Base-by-base conservation (phyloP, 164 flowering plant genomes). In the Litsea cubeba region DNA sequence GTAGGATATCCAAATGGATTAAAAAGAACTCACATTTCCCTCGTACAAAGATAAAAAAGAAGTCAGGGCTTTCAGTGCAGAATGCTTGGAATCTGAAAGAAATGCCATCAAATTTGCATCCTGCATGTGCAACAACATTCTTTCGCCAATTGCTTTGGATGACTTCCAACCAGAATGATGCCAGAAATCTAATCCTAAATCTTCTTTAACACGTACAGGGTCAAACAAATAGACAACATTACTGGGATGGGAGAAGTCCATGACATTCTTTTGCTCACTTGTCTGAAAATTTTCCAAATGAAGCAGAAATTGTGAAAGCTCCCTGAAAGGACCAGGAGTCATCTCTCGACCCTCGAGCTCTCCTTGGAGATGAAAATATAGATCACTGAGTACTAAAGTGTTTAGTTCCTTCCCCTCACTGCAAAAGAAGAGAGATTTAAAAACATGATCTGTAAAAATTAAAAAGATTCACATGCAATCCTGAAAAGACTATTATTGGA, bases 341-440 rank as follows among this genome's bases (percentile, higher is more conserved):
- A 90, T 86, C 75, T 79, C 77, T 64, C 97, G 97, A 35, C 96
- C 98, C 79, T 92, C 92, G 72, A 93, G 84, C 87, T 95, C 95
- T 72, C 97, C 99, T 86, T 89, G 88, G 20, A 95, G 78, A 82
- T 90, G 98, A 84, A 87, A 90, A 76, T 85, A 93, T 2, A 95
- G 89, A 77, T 95, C 98, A 79, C 82, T 89, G 68, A 95, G 85
- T 51, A 95, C 83, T 70, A 93, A 83, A 78, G 66, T 68, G 28
- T 76, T 78, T 66, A 85, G 63, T 11, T 92, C 90, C 71, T 87
- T 85, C 32, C 88, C 92, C 76, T 79, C 86, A 81, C 99, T 93
- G 78, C 78, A 77, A 77, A 40, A 71, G 23, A 7, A 46, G 65
- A 14, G 28, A 63, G 26, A 7, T 65, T 28, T 46, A 12, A 72